These are phyloP conservation scores for Neopestalotiopsis sp. DNA, from an alignment of 2,329 filamentous ascomycete species.

Conservation along the genomic window DNA sequence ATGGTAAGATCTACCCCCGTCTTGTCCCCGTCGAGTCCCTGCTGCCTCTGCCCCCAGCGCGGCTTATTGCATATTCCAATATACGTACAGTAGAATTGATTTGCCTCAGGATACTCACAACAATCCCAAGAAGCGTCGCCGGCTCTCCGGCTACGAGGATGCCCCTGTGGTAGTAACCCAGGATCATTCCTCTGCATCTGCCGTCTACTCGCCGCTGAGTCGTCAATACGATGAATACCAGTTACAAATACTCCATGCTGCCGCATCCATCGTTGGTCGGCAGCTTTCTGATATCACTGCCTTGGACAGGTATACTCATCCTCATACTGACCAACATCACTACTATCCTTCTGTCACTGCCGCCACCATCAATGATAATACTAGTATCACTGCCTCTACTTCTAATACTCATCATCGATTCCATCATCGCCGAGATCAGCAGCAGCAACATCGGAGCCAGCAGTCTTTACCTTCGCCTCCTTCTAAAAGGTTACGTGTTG, in stretches of 20 bases:
- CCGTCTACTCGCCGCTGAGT: conserved; percentile 25
- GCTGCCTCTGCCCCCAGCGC: conserved; percentile 28
- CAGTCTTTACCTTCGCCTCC: conserved; percentile 28
- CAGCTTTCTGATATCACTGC: conserved; percentile 34
- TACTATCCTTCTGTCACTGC: not conserved
- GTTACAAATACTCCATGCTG: conserved; percentile 40
- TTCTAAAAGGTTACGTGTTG: conserved; percentile 31
- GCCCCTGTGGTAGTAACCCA: conserved; percentile 41
- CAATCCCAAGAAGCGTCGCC: conserved; percentile 49
- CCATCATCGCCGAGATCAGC: not conserved
- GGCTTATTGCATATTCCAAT: conserved; percentile 37
- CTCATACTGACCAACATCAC: conserved; percentile 24
- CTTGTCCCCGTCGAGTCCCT: conserved; percentile 29
- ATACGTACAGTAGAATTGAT: conserved; percentile 38
- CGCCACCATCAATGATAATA: not conserved
- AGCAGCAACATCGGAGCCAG: not conserved
- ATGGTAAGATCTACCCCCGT: conserved; percentile 39
- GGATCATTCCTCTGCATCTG: conserved; percentile 32
- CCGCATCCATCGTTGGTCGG: conserved; percentile 38
- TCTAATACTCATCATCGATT: conserved; percentile 12
- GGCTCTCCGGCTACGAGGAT: conserved; percentile 45
- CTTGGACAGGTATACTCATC: conserved; percentile 36
- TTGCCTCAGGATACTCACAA: conserved; percentile 41
- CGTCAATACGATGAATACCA: conserved; percentile 31
- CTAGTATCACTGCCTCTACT: conserved; percentile 9